Base-by-base conservation (phyloP, 1,139 yeast species). In the Geotrichum klebahnii region DNA sequence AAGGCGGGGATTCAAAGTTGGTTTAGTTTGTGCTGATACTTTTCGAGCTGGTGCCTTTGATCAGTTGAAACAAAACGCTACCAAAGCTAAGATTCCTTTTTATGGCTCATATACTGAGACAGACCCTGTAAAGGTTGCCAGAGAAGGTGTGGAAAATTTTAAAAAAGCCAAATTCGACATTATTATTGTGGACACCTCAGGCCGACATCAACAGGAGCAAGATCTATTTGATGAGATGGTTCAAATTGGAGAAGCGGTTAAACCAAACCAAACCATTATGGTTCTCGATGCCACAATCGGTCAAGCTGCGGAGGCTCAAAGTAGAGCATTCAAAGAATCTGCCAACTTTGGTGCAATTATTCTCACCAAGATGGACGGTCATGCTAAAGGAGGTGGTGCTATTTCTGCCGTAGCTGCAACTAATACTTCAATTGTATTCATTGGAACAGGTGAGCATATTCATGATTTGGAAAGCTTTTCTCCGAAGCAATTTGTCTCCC, bases 41-140 rank as follows among this genome's bases (percentile, higher is more conserved):
- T 92, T 92, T 75, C 82, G 98, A 76, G 98, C 98, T 32, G 98
- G 98, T 76, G 98, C 98, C 1, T 92, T 92, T 73, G 98, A 92
- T 70, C 98, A 92, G 74, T 78, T 92, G 70, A 92, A 92, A 66
- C 98, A 92, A 70, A 92, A 92, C 68, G 97, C 98, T 24, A 88
- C 92, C 48, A 88, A 89, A 71, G 95, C 98, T 0, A 80, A 85
- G 59, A 88, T 92, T 51, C 97, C 98, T 37, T 92, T 81, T 68
- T 92, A 82, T 67, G 98, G 98, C 61, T 86, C 96, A 3, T 92
- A 92, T 67, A 81, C 94, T 8, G 97, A 90, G 69, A 88, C 95
- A 2, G 96, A 94, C 66, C 98, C 98, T 1, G 97, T 88, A 14
- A 82, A 81, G 60, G 95, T 92, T 40, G 92, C 97, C 2, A 74